Base-by-base conservation (phyloP, 805 yeast genomes). In the Metschnikowia cerradonensis region DNA sequence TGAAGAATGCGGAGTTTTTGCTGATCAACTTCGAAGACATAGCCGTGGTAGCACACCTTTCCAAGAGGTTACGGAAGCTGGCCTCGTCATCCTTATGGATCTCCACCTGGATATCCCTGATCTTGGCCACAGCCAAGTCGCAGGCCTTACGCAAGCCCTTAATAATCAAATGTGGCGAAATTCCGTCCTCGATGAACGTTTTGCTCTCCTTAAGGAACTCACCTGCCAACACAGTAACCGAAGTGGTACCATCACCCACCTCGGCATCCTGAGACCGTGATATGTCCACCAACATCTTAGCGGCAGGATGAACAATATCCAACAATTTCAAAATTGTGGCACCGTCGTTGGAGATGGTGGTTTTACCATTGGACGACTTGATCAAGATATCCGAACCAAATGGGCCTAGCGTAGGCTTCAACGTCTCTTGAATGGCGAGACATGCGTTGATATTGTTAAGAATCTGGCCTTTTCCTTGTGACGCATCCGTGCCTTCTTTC, bases 291-390 rank as follows among this genome's bases (percentile, higher is more conserved):
- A 92, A 75, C 53, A 92, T 91, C 68, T 90, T 90, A 11, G 99
- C 99, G 10, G 99, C 99, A 8, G 99, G 99, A 64, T 94, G 99
- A 23, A 94, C 97, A 50, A 94, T 95, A 64, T 94, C 99, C 58
- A 94, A 73, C 51, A 94, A 77, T 66, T 86, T 89, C 67, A 94
- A 76, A 60, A 94, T 92, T 2, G 99, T 94, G 38, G 99, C 99
- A 59, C 99, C 99, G 67, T 94, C 99, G 68, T 94, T 94, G 40
- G 99, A 92, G 58, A 94, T 91, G 20, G 98, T 94, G 44, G 98
- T 89, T 60, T 81, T 84, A 49, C 96, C 96, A 62, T 80, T 82
- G 15, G 85, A 79, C 41, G 84, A 83, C 38, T 92, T 97, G 62
- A 94, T 84, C 65, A 94, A 76, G 57, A 92, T 91, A 71, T 94